Conservation (phyloP, 106 monocot species). For the Hemerocallis citrina region DNA sequence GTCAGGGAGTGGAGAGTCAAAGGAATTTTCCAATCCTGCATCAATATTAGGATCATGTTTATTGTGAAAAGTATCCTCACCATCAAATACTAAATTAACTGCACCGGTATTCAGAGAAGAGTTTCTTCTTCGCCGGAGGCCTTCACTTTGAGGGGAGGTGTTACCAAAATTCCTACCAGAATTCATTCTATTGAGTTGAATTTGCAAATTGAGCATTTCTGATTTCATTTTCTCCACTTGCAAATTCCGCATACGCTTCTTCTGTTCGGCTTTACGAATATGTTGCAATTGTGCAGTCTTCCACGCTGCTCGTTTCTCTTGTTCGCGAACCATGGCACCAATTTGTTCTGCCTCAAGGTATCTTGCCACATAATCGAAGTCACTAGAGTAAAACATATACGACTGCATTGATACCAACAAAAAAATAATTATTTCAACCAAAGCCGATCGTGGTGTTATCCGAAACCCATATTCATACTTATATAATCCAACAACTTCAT, state of each 20-base stretch:
- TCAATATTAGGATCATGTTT: constrained; percentile 14
- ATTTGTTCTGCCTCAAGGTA: constrained; percentile 90
- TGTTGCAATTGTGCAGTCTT: constrained; percentile 86
- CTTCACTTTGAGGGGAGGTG: constrained; percentile 33
- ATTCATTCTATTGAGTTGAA: constrained; percentile 60
- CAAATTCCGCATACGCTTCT: constrained; percentile 60
- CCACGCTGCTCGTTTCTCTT: constrained; percentile 89
- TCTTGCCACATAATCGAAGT: constrained; percentile 90
- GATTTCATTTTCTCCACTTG: constrained; percentile 99
- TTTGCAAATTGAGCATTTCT: constrained; percentile 92
- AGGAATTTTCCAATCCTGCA: constrained; percentile 21
- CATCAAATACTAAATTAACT: constrained; percentile 7
- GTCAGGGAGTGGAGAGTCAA: constrained; percentile 30
- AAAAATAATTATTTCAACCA: constrained; percentile 97
- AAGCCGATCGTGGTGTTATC: constrained; percentile 87
- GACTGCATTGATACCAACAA: constrained; percentile 90
- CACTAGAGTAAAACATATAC: constrained; percentile 79
- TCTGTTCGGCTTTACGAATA: constrained; percentile 73
- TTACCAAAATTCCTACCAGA: constrained; percentile 21
- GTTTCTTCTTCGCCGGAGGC: constrained; percentile 42
- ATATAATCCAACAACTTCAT: constrained; percentile 91
- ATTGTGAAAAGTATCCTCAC: constrained; percentile 13
- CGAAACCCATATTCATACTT: constrained; percentile 98
- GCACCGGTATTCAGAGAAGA: constrained; percentile 14
- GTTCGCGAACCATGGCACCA: constrained; percentile 88